Evolutionary conservation across 176 grass and related monocot genomes (phyloP), one percentile per base, ranked within the genome.

Genomic region (Thalia dealbata): DNA sequence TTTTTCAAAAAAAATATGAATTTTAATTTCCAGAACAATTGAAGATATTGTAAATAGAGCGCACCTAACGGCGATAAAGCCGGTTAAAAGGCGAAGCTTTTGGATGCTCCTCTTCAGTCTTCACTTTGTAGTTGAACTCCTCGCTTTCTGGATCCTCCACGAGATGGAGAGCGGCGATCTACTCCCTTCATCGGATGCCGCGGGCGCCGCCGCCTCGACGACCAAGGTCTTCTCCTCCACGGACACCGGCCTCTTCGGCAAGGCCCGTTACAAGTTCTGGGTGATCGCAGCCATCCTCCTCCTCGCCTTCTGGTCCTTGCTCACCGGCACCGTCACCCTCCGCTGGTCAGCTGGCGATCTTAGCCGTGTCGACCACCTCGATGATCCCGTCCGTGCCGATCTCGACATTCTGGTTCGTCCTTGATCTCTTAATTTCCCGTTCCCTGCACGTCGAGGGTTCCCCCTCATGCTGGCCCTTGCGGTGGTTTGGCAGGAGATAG

Each of bases 251-350:
- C 38, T 84, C 23, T 75, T 82, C 11, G 74, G 82, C n/a, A 92
- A 91, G 80, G 85, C 90, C 0, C 82, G 82, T 55, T 99, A 88
- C 85, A 99, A 93, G 85, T 80, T 88, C 16, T 99, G 95, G 95
- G 90, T 83, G 14, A 54, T 93, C 79, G 81, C 83, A 28, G 87
- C 95, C 87, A 91, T 99, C 81, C 75, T 89, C 78, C 95, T 97
- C 44, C 89, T 97, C 70, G 84, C 95, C 64, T 71, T 93, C 73
- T 99, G 90, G 95, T 99, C 90, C 70, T 93, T 99, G 95, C 82
- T 87, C 68, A 87, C 95, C 43, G 95, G 87, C 63, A 93, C 85
- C 24, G 83, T 91, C 72, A 88, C 95, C 30, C 85, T 93, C 21
- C 86, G 86, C 69, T 88, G 90, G 87, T 93, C 90, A 23, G 78